Evolutionary conservation across 768 basidiomycete genomes (phyloP).

Genomic region (Pleurotus giganteus): DNA sequence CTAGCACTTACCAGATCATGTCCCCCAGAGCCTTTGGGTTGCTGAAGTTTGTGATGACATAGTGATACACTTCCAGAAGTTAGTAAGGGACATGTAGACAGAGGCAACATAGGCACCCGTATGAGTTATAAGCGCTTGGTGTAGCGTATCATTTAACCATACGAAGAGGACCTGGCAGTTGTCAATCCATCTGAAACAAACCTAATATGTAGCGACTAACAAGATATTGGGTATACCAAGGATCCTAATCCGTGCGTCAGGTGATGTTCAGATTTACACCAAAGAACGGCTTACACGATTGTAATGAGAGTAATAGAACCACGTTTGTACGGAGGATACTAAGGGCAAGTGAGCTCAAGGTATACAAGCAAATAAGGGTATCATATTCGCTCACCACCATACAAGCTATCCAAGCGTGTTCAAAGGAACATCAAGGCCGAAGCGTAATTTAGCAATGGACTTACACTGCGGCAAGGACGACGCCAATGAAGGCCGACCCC

Average conservation of each 20-base stretch:
- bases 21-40: conserved; percentile 22
- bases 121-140: conserved; percentile 55
- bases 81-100: background rate
- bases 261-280: background rate
- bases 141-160: conserved; percentile 48
- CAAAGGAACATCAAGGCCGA: background rate
- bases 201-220: conserved; percentile 25
- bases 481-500: conserved; percentile 50
- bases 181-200: background rate
- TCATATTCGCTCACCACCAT: conserved; percentile 39
- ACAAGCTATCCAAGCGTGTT: conserved; percentile 32
- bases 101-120: conserved; percentile 29
- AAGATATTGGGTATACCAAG: conserved; percentile 50
- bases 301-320: conserved; percentile 53
- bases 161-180: conserved; percentile 43
- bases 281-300: conserved; percentile 24
- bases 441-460: conserved; percentile 18
- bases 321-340: conserved; percentile 58
- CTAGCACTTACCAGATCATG: conserved; percentile 33
- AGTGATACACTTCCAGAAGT: conserved; percentile 39
- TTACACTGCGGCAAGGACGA: conserved; percentile 46
- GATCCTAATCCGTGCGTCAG: conserved; percentile 29
- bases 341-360: background rate
- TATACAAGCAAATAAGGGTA: background rate
- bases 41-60: conserved; percentile 42